Percentiles rank a stretch among this genome's conserved stretches.
phyloP scores from a whole-genome alignment of 164 flowering plant genomes.

The Amborella trichopoda region DNA sequence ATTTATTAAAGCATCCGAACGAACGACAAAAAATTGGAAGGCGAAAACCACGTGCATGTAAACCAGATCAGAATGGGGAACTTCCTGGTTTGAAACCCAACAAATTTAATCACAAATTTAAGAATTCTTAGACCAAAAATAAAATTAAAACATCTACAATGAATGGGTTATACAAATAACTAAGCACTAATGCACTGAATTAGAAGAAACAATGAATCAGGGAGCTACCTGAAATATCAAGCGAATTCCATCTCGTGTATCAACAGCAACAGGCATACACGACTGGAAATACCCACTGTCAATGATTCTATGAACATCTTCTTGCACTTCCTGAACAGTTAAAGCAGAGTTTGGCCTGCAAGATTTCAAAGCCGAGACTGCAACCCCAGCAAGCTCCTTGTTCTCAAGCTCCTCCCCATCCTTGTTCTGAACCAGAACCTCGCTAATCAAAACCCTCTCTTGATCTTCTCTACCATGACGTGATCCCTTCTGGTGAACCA shows the following conservation, averaged over 20 bases:
- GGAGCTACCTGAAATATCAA: slow-evolving; percentile 85
- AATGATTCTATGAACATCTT: slow-evolving; percentile 86
- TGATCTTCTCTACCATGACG: slow-evolving; percentile 33
- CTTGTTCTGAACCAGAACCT: slow-evolving; percentile 76
- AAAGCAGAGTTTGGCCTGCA: slow-evolving; percentile 77
- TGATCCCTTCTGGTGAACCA: slow-evolving; percentile 18
- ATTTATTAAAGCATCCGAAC: too few relatives aligned
- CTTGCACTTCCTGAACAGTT: slow-evolving; percentile 84
- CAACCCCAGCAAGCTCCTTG: slow-evolving; percentile 84
- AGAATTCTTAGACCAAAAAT: too few relatives aligned
- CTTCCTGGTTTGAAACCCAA: too few relatives aligned
- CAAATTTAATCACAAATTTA: too few relatives aligned
- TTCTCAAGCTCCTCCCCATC: slow-evolving; percentile 95
- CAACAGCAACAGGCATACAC: slow-evolving; percentile 93
- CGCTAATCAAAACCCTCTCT: slow-evolving; percentile 94
- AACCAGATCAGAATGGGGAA: too few relatives aligned
- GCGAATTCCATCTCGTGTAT: slow-evolving; percentile 90
- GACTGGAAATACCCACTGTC: slow-evolving; percentile 79
- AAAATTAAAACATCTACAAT: too few relatives aligned
- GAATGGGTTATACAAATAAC: too few relatives aligned
- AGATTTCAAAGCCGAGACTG: slow-evolving; percentile 58
- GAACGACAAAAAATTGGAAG: too few relatives aligned
- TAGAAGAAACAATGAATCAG: neutral
- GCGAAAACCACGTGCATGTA: too few relatives aligned
- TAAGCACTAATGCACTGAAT: neutral